Evolutionary conservation across 148 eudicot species (phyloP), one percentile per base, ranked within the genome.

Genomic region (Rhododendron ovatum): DNA sequence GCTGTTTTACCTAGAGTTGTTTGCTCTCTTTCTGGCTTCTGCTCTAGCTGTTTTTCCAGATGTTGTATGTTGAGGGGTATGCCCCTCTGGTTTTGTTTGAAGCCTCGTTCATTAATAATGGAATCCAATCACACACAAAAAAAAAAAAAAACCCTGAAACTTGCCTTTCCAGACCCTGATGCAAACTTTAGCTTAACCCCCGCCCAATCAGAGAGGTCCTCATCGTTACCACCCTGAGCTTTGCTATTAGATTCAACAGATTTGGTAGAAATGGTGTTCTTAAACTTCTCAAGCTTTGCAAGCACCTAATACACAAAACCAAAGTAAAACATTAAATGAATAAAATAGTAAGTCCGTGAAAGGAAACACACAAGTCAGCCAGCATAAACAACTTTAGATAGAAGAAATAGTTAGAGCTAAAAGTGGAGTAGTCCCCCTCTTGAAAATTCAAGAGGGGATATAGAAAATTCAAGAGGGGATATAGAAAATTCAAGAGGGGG

Each of bases 281-380:
- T 93, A 83, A 95, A 92, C 87, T 73, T 90, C 83, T 95, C 95
- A 20, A 97, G 98, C 91, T 87, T 95, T 76, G 98, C 91, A 51
- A 97, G 98, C 50, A 93, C 93, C 99, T 96, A 81, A 79, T 18
- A 73, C 53, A 65, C 26, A 82, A 39, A 81, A 17, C 18, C 10
- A 53, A 43, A 80, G 41, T 2, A 37, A 55, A 41, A 20, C 41
- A 74, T 26, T 20, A 2, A 12, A 78, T 26, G 84, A 59, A 51
- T 83, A 33, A 74, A 15, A 10, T 8, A 78, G 47, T 10, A 7
- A 47, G 50, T 47, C 50, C 3, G 51, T 39, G 71, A 74, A 8
- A 50, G 69, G 74, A 74, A 81, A 41, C 18, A 43, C 30, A 63
- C 48, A 65, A 48, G 22, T 15, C 22, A 37, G 14, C 41, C 51